Evolutionary conservation across 176 grass and related monocot genomes (phyloP).

Genomic region (Aegilops umbellulata): DNA sequence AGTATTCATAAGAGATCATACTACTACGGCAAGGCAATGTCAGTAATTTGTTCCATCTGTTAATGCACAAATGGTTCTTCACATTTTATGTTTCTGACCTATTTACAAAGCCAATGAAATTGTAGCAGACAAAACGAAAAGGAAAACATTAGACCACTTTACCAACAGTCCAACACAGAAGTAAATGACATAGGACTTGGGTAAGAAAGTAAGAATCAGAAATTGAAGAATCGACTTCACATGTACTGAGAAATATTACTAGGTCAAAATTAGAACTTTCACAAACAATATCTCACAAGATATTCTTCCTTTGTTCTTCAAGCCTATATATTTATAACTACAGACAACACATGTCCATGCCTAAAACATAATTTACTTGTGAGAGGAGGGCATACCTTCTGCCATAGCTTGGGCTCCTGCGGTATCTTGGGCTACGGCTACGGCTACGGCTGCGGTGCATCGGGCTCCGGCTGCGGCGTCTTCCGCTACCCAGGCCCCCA

Average conservation of each 20-base stretch:
- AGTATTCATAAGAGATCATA: background rate
- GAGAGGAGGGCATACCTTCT: constrained; percentile 49
- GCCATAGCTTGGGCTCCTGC: constrained; percentile 81
- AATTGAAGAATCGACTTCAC: background rate
- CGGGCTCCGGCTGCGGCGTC: constrained; percentile 54
- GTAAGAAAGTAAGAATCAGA: background rate
- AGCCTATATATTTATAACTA: background rate
- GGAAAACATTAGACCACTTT: background rate
- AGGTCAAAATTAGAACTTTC: background rate
- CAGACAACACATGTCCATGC: background rate
- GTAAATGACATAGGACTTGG: background rate
- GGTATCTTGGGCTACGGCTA: constrained; percentile 66
- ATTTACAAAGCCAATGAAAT: background rate
- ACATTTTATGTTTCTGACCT: background rate
- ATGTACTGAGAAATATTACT: background rate
- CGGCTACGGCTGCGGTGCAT: constrained; percentile 52
- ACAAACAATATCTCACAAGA: background rate
- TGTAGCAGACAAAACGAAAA: background rate
- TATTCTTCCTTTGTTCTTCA: background rate
- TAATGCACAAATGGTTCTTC: background rate
- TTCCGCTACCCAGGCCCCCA: constrained; percentile 67
- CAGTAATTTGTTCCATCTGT: background rate
- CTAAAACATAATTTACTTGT: background rate
- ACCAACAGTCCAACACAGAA: background rate
- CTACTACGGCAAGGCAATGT: background rate